These are phyloP conservation scores for Hypoxylon perforatum DNA, from an alignment of 495 filamentous ascomycete species.

Conservation along the genomic window DNA sequence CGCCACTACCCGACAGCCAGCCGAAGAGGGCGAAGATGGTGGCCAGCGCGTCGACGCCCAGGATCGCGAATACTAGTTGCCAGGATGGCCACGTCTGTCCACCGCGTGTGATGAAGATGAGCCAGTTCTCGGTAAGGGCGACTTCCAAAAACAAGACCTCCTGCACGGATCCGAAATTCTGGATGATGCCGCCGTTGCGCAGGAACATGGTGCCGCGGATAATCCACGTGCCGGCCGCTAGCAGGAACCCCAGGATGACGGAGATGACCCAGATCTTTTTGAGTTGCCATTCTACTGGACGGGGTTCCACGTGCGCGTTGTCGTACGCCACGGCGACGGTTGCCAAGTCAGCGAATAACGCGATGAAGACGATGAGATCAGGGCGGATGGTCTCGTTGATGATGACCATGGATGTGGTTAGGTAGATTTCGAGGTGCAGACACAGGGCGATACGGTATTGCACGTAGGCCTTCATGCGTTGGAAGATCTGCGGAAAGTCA, in stretches of 20 bases:
- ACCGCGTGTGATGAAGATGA: conserved; percentile 93
- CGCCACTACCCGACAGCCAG: conserved; percentile 69
- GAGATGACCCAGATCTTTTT: conserved; percentile 93
- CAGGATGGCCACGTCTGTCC: conserved; percentile 85
- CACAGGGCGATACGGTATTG: conserved; percentile 96
- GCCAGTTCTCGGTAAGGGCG: conserved; percentile 93
- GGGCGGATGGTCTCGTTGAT: conserved; percentile 84
- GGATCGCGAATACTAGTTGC: conserved; percentile 79
- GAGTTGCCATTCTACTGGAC: conserved; percentile 92
- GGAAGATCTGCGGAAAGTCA: conserved; percentile 81
- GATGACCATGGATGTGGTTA: conserved; percentile 88
- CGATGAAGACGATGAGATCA: conserved; percentile 89
- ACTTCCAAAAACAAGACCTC: conserved; percentile 89
- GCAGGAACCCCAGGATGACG: conserved; percentile 78
- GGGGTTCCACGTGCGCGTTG: conserved; percentile 84
- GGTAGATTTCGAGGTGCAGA: conserved; percentile 89
- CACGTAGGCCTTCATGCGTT: conserved; percentile 96
- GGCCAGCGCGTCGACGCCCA: conserved; percentile 82
- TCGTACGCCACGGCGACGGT: conserved; percentile 94
- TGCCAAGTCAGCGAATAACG: conserved; percentile 92
- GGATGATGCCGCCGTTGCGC: conserved; percentile 77
- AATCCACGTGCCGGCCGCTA: conserved; percentile 86
- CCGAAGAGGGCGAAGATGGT: conserved; percentile 86
- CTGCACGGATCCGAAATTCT: conserved; percentile 84
- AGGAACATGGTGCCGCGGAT: conserved; percentile 80